Percentiles rank a stretch among this genome's conserved stretches.
Conservation (phyloP, 345 rosid species). For the Arabis alpina region DNA sequence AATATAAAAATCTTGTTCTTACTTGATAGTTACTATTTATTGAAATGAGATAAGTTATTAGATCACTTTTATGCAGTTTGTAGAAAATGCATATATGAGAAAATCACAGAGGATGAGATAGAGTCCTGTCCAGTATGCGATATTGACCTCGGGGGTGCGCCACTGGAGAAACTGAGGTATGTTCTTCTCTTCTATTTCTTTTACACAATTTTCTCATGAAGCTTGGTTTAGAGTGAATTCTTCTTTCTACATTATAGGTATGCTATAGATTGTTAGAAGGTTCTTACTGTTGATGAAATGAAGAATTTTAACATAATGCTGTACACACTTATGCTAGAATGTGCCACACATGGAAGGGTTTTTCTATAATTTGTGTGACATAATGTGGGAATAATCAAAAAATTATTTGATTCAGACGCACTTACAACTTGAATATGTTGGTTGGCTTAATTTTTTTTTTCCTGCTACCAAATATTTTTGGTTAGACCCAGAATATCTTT, state of each 20-base stretch:
- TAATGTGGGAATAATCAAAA: background rate
- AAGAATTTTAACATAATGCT: background rate
- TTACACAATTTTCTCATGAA: conserved; percentile 13
- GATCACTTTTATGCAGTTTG: conserved; percentile 60
- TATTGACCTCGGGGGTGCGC: conserved; percentile 77
- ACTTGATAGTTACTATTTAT: conserved; percentile 6
- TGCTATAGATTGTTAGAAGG: background rate
- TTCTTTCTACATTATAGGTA: background rate
- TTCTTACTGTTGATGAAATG: background rate
- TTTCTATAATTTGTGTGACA: conserved; percentile 1
- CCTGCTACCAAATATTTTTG: conserved; percentile 8
- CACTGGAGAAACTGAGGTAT: conserved; percentile 89
- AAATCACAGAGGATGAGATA: conserved; percentile 74
- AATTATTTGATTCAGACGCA: conserved; percentile 11
- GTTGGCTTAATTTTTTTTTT: background rate
- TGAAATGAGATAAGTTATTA: conserved; percentile 19
- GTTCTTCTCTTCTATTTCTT: conserved; percentile 23
- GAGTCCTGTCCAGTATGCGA: conserved; percentile 84
- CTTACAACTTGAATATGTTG: background rate
- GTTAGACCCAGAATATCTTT: conserved; percentile 18
- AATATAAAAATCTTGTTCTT: conserved; percentile 7
- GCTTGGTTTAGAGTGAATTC: conserved; percentile 12
- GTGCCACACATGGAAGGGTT: background rate
- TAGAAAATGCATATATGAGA: conserved; percentile 82
- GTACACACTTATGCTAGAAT: conserved; percentile 22